Evolutionary conservation across 768 basidiomycete genomes (phyloP).

Genomic region (Agrocybe praecox): DNA sequence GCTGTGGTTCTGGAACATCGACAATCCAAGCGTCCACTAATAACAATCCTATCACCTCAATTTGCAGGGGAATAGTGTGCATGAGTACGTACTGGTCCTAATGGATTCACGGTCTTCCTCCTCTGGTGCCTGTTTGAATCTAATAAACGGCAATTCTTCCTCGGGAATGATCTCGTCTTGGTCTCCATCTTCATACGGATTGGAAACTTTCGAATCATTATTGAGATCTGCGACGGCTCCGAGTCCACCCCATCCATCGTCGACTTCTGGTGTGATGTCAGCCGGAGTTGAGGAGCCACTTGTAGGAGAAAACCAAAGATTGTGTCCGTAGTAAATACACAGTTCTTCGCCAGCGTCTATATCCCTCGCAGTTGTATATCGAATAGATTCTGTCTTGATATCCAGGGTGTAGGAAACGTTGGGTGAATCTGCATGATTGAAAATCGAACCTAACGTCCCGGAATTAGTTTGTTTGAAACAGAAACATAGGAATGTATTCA

Average conservation of each 20-base stretch:
- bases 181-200: conserved; percentile 38
- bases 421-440: conserved; percentile 74
- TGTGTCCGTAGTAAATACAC: conserved; percentile 76
- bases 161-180: conserved; percentile 53
- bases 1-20: conserved; percentile 63
- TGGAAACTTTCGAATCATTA: conserved; percentile 13
- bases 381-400: conserved; percentile 55
- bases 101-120: conserved; percentile 62
- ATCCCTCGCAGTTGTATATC: conserved; percentile 56
- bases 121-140: conserved; percentile 62
- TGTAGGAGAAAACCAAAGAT: conserved; percentile 63
- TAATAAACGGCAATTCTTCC: conserved; percentile 65
- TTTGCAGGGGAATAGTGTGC: neutral
- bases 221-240: conserved; percentile 24
- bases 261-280: conserved; percentile 17
- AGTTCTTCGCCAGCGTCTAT: conserved; percentile 70
- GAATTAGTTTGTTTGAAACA: neutral
- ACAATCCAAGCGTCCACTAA: conserved; percentile 79
- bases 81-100: conserved; percentile 47
- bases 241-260: conserved; percentile 53
- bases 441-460: conserved; percentile 58
- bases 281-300: conserved; percentile 11
- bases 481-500: conserved; percentile 27
- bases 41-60: neutral
- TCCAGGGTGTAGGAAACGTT: conserved; percentile 73